Percentiles rank a stretch among this genome's conserved stretches.
Conservation (phyloP, 2,329 filamentous ascomycete species). For the Colletotrichum tropicale region DNA sequence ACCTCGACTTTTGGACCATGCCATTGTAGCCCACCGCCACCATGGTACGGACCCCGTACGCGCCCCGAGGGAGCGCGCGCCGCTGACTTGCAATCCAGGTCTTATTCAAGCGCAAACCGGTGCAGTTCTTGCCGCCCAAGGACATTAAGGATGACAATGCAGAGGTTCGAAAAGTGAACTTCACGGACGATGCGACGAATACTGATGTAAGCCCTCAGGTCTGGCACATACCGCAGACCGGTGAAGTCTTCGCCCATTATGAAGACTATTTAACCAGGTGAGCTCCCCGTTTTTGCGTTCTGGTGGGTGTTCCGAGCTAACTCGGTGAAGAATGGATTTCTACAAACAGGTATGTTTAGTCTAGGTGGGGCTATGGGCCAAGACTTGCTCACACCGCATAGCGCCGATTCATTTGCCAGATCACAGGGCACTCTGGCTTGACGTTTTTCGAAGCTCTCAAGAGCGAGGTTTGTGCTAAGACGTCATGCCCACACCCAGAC, state of each 20-base stretch:
- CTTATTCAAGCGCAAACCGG: constrained; percentile 93
- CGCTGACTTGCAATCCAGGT: constrained; percentile 63
- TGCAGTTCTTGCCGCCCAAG: constrained; percentile 77
- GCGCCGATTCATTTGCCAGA: constrained; percentile 93
- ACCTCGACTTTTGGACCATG: constrained; percentile 15
- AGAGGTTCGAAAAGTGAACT: constrained; percentile 65
- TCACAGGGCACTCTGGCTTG: constrained; percentile 89
- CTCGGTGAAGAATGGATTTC: constrained; percentile 76
- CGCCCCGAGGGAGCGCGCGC: background rate
- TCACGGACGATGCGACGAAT: constrained; percentile 16
- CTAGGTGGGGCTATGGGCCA: constrained; percentile 12
- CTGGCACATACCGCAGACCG: constrained; percentile 89
- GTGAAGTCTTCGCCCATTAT: constrained; percentile 87
- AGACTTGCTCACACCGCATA: constrained; percentile 36
- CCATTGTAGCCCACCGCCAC: constrained; percentile 23
- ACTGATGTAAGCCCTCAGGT: constrained; percentile 60
- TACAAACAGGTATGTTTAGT: constrained; percentile 76
- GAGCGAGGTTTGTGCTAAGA: constrained; percentile 74
- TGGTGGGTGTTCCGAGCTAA: constrained; percentile 28
- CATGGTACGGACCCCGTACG: constrained; percentile 36
- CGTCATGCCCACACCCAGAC: background rate
- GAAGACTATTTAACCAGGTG: constrained; percentile 87
- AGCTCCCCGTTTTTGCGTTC: constrained; percentile 30
- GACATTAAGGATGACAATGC: constrained; percentile 79
- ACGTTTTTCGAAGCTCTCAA: constrained; percentile 92